These are phyloP conservation scores for Aspergillus awamori DNA, from an alignment of 2,329 filamentous ascomycete genomes.

Conservation along the genomic window DNA sequence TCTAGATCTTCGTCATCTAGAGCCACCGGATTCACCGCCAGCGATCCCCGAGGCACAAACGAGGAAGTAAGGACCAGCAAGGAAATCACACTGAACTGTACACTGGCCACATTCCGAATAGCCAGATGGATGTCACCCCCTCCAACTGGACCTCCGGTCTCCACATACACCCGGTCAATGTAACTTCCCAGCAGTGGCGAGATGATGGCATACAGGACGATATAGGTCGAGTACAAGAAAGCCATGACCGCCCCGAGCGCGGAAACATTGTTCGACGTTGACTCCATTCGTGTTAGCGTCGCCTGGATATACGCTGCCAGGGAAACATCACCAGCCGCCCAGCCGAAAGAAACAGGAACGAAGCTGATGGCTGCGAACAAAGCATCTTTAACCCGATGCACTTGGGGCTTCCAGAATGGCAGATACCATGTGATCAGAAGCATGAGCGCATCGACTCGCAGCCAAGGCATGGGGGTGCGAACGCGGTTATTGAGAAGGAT, in stretches of 20 bases:
- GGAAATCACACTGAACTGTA: slow-evolving; percentile 18
- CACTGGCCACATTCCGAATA: slow-evolving; percentile 17
- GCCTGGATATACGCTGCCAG: slow-evolving; percentile 23
- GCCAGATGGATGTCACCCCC: slow-evolving; percentile 21
- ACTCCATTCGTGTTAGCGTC: slow-evolving; percentile 18
- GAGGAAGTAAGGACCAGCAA: slow-evolving; percentile 17
- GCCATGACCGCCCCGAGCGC: slow-evolving; percentile 20
- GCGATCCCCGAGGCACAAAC: slow-evolving; percentile 18
- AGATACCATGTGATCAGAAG: slow-evolving; percentile 22
- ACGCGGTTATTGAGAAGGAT: slow-evolving; percentile 18
- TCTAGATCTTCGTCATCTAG: slow-evolving; percentile 15
- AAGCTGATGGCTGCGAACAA: slow-evolving; percentile 20
- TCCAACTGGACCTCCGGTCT: slow-evolving; percentile 15
- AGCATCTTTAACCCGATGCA: slow-evolving; percentile 10
- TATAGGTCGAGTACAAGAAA: slow-evolving; percentile 21
- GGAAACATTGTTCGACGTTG: slow-evolving; percentile 18
- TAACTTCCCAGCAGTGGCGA: slow-evolving; percentile 22
- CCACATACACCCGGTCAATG: slow-evolving; percentile 19
- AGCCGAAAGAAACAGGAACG: slow-evolving; percentile 20
- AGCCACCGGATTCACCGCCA: slow-evolving; percentile 17
- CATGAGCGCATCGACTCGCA: slow-evolving; percentile 19
- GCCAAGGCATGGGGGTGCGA: slow-evolving; percentile 19
- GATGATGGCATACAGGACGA: slow-evolving; percentile 20
- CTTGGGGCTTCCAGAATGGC: slow-evolving; percentile 17
- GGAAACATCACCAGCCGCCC: slow-evolving; percentile 22